Evolutionary conservation across 2,329 filamentous ascomycete genomes (phyloP).

Genomic region (Exophiala oligosperma): DNA sequence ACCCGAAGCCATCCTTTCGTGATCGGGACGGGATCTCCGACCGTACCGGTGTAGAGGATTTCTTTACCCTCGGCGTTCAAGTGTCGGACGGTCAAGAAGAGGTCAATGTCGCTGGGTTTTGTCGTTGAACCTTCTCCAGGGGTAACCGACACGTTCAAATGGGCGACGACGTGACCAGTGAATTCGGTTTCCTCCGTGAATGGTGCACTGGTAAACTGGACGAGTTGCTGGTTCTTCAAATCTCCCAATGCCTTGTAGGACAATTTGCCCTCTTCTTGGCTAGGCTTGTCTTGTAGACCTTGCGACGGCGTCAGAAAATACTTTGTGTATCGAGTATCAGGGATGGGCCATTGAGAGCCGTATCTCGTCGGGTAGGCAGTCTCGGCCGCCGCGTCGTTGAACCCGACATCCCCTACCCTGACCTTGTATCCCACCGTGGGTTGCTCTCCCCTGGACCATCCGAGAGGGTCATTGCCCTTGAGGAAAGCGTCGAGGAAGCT

Average conservation of each 20-base stretch:
- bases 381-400: conserved; percentile 64
- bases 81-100: conserved; percentile 58
- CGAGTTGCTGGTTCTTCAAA: conserved; percentile 52
- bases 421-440: conserved; percentile 57
- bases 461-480: conserved; percentile 61
- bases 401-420: conserved; percentile 48
- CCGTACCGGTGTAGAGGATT: conserved; percentile 56
- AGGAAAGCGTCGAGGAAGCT: conserved; percentile 71
- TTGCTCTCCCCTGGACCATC: conserved; percentile 42
- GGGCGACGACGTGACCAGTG: conserved; percentile 66
- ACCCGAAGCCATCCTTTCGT: conserved; percentile 57
- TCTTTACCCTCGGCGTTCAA: conserved; percentile 51
- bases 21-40: conserved; percentile 55
- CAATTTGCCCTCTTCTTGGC: conserved; percentile 42
- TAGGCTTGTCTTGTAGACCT: conserved; percentile 38
- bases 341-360: conserved; percentile 67
- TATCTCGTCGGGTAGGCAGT: conserved; percentile 55
- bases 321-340: conserved; percentile 62
- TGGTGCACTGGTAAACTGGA: conserved; percentile 59
- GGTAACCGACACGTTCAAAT: conserved; percentile 61
- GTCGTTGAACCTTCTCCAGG: conserved; percentile 43
- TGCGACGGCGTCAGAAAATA: conserved; percentile 58
- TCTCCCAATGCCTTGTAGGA: conserved; percentile 62
- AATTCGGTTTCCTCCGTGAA: conserved; percentile 66
- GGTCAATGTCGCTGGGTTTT: conserved; percentile 49